Conservation (phyloP, 148 eudicot species). For the Diospyros lotus region DNA sequence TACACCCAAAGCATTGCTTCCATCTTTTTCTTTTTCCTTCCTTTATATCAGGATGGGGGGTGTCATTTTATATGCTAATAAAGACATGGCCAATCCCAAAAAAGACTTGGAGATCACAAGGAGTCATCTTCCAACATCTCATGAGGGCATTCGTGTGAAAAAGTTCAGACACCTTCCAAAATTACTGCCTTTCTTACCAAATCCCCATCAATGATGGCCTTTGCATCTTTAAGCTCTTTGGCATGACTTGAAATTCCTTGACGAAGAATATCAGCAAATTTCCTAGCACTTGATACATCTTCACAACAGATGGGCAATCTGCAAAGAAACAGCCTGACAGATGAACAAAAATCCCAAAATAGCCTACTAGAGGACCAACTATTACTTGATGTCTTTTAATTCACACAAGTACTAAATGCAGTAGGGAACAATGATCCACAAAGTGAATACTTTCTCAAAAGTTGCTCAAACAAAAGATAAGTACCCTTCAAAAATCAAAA, state of each 20-base stretch:
- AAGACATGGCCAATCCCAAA: not conserved
- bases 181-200: conserved; percentile 47
- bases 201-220: conserved; percentile 67
- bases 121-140: too few species aligned
- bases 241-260: conserved; percentile 58
- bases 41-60: not conserved
- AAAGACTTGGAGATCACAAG: too few species aligned
- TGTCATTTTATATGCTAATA: not conserved
- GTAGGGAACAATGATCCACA: not conserved
- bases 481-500: too few species aligned
- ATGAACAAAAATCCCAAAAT: conserved; percentile 2
- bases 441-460: not conserved
- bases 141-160: not conserved
- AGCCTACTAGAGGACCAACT: not conserved
- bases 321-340: conserved; percentile 20
- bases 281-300: conserved; percentile 31
- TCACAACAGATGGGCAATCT: conserved; percentile 68
- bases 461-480: not conserved
- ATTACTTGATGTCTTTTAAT: not conserved
- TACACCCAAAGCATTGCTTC: too few species aligned
- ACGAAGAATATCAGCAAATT: conserved; percentile 50
- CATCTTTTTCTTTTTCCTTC: too few species aligned
- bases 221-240: conserved; percentile 66
- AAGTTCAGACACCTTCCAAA: not conserved
- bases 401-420: not conserved